Base-by-base conservation (phyloP, 2,329 filamentous ascomycete genomes). In the Cadophora sp. region DNA sequence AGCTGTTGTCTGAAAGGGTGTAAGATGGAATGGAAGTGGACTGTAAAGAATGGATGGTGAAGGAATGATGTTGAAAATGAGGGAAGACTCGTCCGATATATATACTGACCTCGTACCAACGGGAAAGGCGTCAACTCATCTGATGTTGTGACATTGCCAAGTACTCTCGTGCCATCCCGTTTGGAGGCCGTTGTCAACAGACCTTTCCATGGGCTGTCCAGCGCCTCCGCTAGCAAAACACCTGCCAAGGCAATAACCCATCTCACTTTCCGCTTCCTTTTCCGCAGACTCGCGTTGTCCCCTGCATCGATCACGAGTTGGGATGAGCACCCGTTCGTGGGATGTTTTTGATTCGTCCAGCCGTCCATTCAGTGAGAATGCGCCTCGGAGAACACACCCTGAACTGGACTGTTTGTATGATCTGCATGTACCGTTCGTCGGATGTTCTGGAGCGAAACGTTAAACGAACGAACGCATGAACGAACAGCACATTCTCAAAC, bases 11-110 rank as follows among this genome's bases (percentile, higher is more conserved):
- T 48, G 43, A 48, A 48, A 48, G 43, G 43, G n/a, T 22, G 43
- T n/a, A n/a, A 22, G n/a, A 48, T 48, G 43, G 43, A 48, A 48
- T 48, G 43, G 43, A 48, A 48, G 43, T 48, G 43, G 43, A 48
- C 43, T 22, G 43, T 8, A 48, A 22, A 48, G 43, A 48, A 48
- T 48, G 43, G 43, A 48, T 48, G 43, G 12, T 7, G 43, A 48
- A 48, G 43, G n/a, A 48, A 48, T 48, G n/a, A 43, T 12, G 16
- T 19, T 6, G 40, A 14, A 48, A n/a, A 22, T 8, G 43, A 48
- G 4, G n/a, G 43, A 22, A 48, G 43, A 22, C 43, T 48, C 40
- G 12, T 43, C 43, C 22, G 43, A 48, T 48, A 48, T 48, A 22
- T 48, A 48, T 48, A 48, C 43, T 48, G 19, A 22, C 43, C 43